phyloP scores from a whole-genome alignment of 2,329 filamentous ascomycete species.

The Malbranchea zuffiana region DNA sequence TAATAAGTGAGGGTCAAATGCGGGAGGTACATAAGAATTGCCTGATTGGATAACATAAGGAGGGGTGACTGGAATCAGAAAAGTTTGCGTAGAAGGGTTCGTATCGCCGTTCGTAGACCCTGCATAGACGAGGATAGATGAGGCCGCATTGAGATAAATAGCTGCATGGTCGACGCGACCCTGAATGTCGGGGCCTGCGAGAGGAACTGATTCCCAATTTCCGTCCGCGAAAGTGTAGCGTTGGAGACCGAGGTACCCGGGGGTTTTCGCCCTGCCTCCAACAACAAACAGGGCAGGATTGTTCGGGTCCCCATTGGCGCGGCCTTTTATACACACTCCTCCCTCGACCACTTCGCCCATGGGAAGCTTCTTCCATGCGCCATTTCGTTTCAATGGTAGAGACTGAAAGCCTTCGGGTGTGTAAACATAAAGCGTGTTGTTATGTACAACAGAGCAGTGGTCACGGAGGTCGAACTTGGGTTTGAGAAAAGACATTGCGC shows the following conservation, averaged over 20 bases:
- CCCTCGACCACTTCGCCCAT: conserved; percentile 62
- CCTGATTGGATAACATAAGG: conserved; percentile 55
- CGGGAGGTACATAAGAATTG: conserved; percentile 48
- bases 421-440: conserved; percentile 77
- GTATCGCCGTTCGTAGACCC: conserved; percentile 54
- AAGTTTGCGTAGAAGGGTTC: conserved; percentile 59
- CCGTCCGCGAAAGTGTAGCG: conserved; percentile 48
- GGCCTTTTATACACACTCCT: conserved; percentile 64
- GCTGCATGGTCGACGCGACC: conserved; percentile 66
- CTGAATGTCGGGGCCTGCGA: conserved; percentile 47
- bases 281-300: conserved; percentile 65
- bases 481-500: conserved; percentile 58
- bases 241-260: conserved; percentile 64
- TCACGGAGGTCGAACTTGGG: conserved; percentile 60
- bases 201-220: conserved; percentile 47
- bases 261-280: conserved; percentile 54
- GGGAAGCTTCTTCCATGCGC: conserved; percentile 57
- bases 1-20: conserved; percentile 59
- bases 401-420: conserved; percentile 65
- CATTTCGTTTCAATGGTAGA: conserved; percentile 56
- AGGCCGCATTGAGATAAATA: conserved; percentile 57
- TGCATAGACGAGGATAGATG: conserved; percentile 69
- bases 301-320: conserved; percentile 45
- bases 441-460: conserved; percentile 70
- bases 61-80: conserved; percentile 54